These are phyloP conservation scores for Epipyxis sp. DNA, from an alignment of 108 stramenopile genomes.

Conservation along the genomic window DNA sequence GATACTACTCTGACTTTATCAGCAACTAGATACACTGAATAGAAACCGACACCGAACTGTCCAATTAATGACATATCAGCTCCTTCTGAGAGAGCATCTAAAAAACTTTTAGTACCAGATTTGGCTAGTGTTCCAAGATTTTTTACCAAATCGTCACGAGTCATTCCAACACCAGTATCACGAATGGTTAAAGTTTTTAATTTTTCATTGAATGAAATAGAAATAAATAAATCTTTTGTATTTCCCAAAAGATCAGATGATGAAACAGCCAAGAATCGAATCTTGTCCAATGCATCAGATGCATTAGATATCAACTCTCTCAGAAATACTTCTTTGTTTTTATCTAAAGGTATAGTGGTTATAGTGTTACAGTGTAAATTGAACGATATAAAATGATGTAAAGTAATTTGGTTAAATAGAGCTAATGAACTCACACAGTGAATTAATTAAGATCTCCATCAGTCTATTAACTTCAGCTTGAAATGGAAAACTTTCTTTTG, in stretches of 20 bases:
- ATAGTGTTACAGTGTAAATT: no score
- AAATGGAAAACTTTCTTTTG: slow-evolving; percentile 68
- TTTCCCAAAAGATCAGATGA: slow-evolving; percentile 68
- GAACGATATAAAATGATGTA: no score
- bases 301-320: slow-evolving; percentile 91
- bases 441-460: slow-evolving; percentile 99
- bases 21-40: slow-evolving; percentile 88
- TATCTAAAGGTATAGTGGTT: slow-evolving; percentile 65
- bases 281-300: slow-evolving; percentile 97
- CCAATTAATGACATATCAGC: slow-evolving; percentile 85
- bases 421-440: slow-evolving; percentile 59
- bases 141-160: slow-evolving; percentile 79
- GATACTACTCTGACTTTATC: slow-evolving; percentile 84
- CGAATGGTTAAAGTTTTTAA: slow-evolving; percentile 91
- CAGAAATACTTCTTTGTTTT: slow-evolving; percentile 95
- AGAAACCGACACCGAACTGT: slow-evolving; percentile 99
- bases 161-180: slow-evolving; percentile 98
- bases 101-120: slow-evolving; percentile 95
- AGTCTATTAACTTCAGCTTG: slow-evolving; percentile 96
- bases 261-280: slow-evolving; percentile 86
- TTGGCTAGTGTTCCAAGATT: slow-evolving; percentile 99
- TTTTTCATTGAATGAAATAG: slow-evolving; percentile 56
- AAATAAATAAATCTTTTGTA: slow-evolving; percentile 2
- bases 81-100: slow-evolving; percentile 81
- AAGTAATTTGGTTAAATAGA: no score